phyloP scores from a whole-genome alignment of 192 early-diverging fungal genomes.

The Umbelopsis vinacea region DNA sequence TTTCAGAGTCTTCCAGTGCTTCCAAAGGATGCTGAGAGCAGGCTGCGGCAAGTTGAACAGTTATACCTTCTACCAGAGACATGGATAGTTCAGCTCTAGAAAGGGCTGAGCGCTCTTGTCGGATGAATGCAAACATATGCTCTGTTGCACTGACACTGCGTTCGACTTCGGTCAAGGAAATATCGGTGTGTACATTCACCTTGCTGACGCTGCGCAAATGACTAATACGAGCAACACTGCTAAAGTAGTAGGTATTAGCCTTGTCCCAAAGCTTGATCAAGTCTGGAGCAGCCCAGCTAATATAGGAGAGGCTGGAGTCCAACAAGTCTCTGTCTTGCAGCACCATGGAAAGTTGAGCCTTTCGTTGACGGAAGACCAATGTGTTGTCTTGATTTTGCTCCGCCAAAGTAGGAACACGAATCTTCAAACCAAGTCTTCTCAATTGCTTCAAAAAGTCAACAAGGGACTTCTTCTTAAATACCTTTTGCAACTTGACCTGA shows the following conservation, averaged over 20 bases:
- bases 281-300: conserved; percentile 22
- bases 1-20: neutral
- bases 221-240: conserved; percentile 64
- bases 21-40: neutral
- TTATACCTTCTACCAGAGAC: conserved; percentile 28
- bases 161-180: conserved; percentile 68
- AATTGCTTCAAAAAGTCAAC: conserved; percentile 80
- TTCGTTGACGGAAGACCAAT: conserved; percentile 27
- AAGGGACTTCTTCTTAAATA: conserved; percentile 75
- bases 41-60: conserved; percentile 26
- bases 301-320: conserved; percentile 3
- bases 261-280: conserved; percentile 50
- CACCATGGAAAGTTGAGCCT: conserved; percentile 23
- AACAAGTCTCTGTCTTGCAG: conserved; percentile 12
- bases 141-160: conserved; percentile 68
- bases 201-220: conserved; percentile 55
- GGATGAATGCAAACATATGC: conserved; percentile 63
- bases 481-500: conserved; percentile 65
- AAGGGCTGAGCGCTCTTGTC: conserved; percentile 53
- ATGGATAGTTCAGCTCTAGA: conserved; percentile 26
- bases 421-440: conserved; percentile 64
- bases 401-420: conserved; percentile 27
- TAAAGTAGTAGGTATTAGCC: conserved; percentile 74
- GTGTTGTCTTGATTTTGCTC: conserved; percentile 39
- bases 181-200: conserved; percentile 56